Evolutionary conservation across 768 basidiomycete species (phyloP).

Genomic region (Trametes coccinea): DNA sequence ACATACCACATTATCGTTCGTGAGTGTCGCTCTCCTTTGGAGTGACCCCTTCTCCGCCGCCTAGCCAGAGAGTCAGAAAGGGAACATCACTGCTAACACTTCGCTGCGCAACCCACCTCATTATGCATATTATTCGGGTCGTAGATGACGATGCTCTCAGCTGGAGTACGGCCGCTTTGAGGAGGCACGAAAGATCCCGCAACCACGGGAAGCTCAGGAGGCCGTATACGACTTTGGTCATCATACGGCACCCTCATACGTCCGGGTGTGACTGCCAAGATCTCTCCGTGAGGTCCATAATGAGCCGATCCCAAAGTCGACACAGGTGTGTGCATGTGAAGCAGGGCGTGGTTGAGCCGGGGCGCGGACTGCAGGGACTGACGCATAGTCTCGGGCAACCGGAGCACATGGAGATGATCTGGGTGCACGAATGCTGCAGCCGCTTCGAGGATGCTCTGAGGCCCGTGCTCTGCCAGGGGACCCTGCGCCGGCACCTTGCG

Average conservation of each 20-base stretch:
- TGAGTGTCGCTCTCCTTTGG: neutral
- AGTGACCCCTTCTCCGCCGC: neutral
- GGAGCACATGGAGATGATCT: slow-evolving; percentile 2
- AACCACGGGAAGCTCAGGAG: neutral
- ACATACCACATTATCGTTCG: neutral
- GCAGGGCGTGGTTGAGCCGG: no score
- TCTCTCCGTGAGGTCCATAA: slow-evolving; percentile 8
- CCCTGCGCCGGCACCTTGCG: neutral
- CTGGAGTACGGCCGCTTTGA: neutral
- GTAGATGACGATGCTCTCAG: neutral
- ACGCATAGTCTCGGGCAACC: neutral
- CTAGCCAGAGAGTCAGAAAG: neutral
- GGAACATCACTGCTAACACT: no score
- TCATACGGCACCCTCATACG: neutral
- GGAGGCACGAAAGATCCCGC: neutral
- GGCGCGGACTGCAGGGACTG: neutral
- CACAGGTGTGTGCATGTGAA: neutral
- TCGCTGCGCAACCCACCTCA: no score
- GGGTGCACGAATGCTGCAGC: slow-evolving; percentile 5
- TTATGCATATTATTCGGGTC: neutral
- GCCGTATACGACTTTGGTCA: no score
- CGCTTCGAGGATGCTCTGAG: neutral
- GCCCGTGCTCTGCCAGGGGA: neutral
- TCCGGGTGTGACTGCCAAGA: neutral
- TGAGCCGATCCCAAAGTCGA: neutral